Base-by-base conservation (phyloP, 1,284 basidiomycete species). In the Tilletia indica region DNA sequence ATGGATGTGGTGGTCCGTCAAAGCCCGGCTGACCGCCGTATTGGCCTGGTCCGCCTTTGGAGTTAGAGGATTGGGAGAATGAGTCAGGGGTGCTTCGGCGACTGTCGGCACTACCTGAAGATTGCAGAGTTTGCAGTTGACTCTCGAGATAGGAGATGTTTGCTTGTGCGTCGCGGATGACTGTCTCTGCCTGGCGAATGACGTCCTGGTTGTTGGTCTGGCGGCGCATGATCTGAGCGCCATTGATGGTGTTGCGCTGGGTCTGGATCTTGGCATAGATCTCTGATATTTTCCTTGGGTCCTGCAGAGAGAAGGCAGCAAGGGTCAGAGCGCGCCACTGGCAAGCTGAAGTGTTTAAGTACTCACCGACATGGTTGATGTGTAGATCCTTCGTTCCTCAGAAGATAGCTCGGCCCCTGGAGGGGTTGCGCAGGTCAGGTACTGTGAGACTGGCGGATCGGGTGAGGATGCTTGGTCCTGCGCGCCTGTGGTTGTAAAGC, bases 171-270 rank as follows among this genome's bases (percentile, higher is more conserved):
- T 96, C 93, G 77, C 91, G 90, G 85, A 95, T 93, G 87, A 94
- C 92, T 72, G 90, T 89, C 79, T 96, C 93, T 11, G 81, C 80
- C 66, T 80, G 77, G 8, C 91, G 88, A 70, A 93, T 87, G 70
- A 95, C 93, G 86, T 95, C 93, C 76, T 89, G 92, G 83, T 96
- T 96, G 68, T 87, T 89, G 48, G 93, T 94, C 3, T 93, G 93
- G 83, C 90, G 89, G 68, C 91, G 89, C 73, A 96, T 88, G 76
- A 89, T 88, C 83, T 92, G 89, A 68, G 91, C 91, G 25, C 91
- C 93, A 86, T 95, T 92, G 78, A 96, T 89, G 84, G 95, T 91
- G 88, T 93, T 94, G 86, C 91, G 91, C 87, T 96, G 93, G 68
- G 91, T 94, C 86, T 92, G 89, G 85, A 96, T 95, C 85, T 92